A percentile compares a stretch with the other conserved stretches of the same genome.
phyloP scores from a whole-genome alignment of 2,329 filamentous ascomycete genomes.

The Xylaria sp. region DNA sequence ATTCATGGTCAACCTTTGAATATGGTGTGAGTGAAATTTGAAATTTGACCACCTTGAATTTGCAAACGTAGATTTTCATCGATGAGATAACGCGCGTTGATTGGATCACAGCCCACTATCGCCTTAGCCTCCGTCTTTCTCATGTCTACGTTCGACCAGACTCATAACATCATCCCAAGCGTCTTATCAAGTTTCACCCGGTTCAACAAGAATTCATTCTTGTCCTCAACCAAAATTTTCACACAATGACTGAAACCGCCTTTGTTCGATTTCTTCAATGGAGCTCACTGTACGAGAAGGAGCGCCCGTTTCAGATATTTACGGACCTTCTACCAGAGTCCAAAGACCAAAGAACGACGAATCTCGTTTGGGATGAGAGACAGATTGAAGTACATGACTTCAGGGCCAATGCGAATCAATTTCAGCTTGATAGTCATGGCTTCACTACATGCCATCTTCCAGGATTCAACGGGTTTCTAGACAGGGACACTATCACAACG shows the following conservation, averaged over 20 bases:
- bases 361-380: constrained; percentile 22
- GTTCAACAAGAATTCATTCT: not conserved
- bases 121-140: not conserved
- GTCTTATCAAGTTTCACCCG: not conserved
- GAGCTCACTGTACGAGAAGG: constrained; percentile 28
- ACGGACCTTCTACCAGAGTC: constrained; percentile 23
- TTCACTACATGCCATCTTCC: constrained; percentile 19
- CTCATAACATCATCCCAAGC: not conserved
- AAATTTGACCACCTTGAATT: not conserved
- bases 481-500: constrained; percentile 14
- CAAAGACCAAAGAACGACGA: constrained; percentile 23
- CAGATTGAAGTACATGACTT: constrained; percentile 20
- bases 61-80: not conserved
- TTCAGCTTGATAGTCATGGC: constrained; percentile 30
- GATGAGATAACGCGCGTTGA: not conserved
- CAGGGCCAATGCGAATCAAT: constrained; percentile 4
- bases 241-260: constrained; percentile 1
- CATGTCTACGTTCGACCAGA: not conserved
- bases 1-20: not conserved
- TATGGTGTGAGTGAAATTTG: not conserved
- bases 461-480: constrained; percentile 11
- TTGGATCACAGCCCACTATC: not conserved
- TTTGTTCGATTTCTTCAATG: constrained; percentile 29
- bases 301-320: constrained; percentile 31
- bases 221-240: not conserved